Base-by-base conservation (phyloP, 2,329 filamentous ascomycete species). In the Taxawa tesnikishii region DNA sequence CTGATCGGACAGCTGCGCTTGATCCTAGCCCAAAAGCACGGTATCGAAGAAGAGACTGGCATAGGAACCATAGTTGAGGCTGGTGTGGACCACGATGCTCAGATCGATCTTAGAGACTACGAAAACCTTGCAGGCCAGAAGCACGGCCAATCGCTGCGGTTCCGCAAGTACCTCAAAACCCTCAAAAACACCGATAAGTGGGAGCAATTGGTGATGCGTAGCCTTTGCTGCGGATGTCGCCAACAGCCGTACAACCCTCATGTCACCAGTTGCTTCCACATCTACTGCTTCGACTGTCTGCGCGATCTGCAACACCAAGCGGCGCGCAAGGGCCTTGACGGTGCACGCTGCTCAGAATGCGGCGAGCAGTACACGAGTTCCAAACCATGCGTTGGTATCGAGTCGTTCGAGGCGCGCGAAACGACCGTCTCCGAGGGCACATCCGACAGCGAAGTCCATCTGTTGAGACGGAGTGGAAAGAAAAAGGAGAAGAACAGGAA, bases 241-340 rank as follows among this genome's bases (percentile, higher is more conserved):
- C 41, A 45, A 14, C 29, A 47, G 0, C 65, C 66, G 0, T 41
- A 48, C 0, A 40, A 58, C 1, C 55, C 65, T 1, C 48, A 56
- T 7, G 51, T 68, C 17, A 69, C 68, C 0, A 50, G 58, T 4
- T 78, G 73, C 43, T 52, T 57, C 11, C 73, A 78, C 38, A 47
- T 74, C 4, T 71, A 70, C 40, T 78, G 73, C 47, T 34, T 46
- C 2, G 45, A 51, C 0, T 77, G 73, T 40, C 50, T 70, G 6
- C 32, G 45, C 2, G 41, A 45, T 3, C 36, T 58, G 26, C 38
- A 46, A 27, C n/a, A 51, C 1, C 30, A 47, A 3, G 51, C 52
- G 12, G 50, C 48, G 19, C 39, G 40, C 5, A 38, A 33, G 11
- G 47, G 43, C 1, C 33, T 42, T 16, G 41, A 44, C 6, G 23